Evolutionary conservation across 208 protist species (phyloP).

Genomic region (Leishmania major): DNA sequence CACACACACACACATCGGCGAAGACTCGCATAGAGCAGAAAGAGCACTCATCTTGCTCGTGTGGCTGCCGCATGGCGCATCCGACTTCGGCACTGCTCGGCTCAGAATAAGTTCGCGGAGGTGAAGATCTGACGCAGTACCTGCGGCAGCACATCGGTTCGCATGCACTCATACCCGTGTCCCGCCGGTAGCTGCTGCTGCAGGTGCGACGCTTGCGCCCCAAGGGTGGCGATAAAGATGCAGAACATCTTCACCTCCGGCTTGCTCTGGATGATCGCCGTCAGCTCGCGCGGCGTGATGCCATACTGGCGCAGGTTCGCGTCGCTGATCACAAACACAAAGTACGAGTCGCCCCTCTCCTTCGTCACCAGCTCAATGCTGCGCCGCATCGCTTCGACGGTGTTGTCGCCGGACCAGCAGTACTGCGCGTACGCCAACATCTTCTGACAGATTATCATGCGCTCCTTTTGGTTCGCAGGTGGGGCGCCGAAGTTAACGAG

Average conservation of each 20-base stretch:
- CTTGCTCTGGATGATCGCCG: conserved; percentile 66
- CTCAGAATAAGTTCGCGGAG: conserved; percentile 70
- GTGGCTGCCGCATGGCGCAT: neutral
- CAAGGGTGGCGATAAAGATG: conserved; percentile 92
- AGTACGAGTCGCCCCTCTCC: conserved; percentile 89
- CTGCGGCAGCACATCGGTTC: conserved; percentile 82
- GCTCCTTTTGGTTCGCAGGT: conserved; percentile 73
- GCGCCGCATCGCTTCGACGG: conserved; percentile 81
- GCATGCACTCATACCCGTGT: conserved; percentile 88
- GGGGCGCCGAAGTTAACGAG: conserved; percentile 75
- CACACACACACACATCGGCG: neutral
- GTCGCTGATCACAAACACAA: conserved; percentile 95
- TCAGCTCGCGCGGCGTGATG: conserved; percentile 77
- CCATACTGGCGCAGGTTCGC: conserved; percentile 94
- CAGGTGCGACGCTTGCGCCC: conserved; percentile 77
- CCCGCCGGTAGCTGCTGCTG: conserved; percentile 76
- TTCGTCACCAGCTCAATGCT: conserved; percentile 76
- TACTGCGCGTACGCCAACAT: conserved; percentile 95
- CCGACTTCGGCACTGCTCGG: neutral
- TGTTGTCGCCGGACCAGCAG: conserved; percentile 93
- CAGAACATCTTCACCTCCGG: conserved; percentile 89
- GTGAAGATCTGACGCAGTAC: conserved; percentile 91
- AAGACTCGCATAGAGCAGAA: neutral
- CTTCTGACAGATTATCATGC: conserved; percentile 81
- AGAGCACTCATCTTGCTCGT: neutral